These are phyloP conservation scores for Trichoderma brevicompactum DNA, from an alignment of 2,329 filamentous ascomycete genomes.

Conservation along the genomic window DNA sequence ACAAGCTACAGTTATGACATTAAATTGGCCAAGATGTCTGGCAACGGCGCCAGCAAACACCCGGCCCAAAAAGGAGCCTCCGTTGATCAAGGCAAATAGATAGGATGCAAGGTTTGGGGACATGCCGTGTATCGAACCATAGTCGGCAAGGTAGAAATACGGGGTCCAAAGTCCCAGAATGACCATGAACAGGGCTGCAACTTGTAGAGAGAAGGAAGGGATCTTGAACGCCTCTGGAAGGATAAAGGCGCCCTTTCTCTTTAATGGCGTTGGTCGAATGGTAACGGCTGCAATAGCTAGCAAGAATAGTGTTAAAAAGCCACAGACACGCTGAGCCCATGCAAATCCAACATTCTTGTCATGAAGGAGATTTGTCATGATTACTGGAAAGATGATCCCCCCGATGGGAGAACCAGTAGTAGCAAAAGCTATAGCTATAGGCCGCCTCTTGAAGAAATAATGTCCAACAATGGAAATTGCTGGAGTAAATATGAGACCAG, in stretches of 20 bases:
- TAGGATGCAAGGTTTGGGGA: slow-evolving; percentile 12
- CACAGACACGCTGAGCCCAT: slow-evolving; percentile 5
- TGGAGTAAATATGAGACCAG: slow-evolving; percentile 19
- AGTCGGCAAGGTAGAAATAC: slow-evolving; percentile 15
- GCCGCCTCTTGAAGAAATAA: slow-evolving; percentile 13
- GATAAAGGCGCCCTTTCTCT: slow-evolving; percentile 10
- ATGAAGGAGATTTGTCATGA: slow-evolving; percentile 18
- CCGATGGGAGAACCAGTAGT: slow-evolving; percentile 20
- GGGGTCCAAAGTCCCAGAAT: slow-evolving; percentile 16
- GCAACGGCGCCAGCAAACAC: slow-evolving; percentile 17
- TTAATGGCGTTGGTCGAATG: slow-evolving; percentile 10
- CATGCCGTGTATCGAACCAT: slow-evolving; percentile 11
- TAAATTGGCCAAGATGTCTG: slow-evolving; percentile 10
- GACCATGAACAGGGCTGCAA: slow-evolving; percentile 18
- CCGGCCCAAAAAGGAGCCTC: background rate
- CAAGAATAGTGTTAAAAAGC: slow-evolving; percentile 14
- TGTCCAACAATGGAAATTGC: slow-evolving; percentile 12
- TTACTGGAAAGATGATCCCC: slow-evolving; percentile 16
- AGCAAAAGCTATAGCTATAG: slow-evolving; percentile 17
- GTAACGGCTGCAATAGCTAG: slow-evolving; percentile 4
- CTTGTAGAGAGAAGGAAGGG: slow-evolving; percentile 19
- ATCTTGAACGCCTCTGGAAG: slow-evolving; percentile 5
- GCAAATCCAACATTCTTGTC: background rate
- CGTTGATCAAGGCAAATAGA: slow-evolving; percentile 12
- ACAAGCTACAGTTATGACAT: slow-evolving; percentile 10